Base-by-base conservation (phyloP, 139 green algal species). In the Volvox reticuliferus region DNA sequence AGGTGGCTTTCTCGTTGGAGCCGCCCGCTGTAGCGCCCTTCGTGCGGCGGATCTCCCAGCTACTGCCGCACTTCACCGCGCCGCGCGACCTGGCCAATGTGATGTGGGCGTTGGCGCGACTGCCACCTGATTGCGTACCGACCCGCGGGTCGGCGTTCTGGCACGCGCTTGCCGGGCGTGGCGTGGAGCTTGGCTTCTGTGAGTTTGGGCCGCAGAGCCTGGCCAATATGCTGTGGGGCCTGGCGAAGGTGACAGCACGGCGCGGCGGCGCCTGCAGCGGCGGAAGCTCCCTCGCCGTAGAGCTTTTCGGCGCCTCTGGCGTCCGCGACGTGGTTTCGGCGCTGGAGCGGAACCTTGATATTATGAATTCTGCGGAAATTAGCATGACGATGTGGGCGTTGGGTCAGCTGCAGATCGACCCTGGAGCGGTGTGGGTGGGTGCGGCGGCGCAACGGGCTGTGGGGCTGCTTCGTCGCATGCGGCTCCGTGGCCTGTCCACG, bases 211-310 rank as follows among this genome's bases (percentile, higher is more conserved):
- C 89, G 28, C 67, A 89, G 76, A 90, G 92, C 24, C n/a, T 94
- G 13, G 81, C 77, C 32, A 93, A 94, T 61, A 68, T 93, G 87
- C 83, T 93, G 22, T 94, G 92, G 92, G 90, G 44, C 32, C 32
- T 84, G 30, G 92, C 82, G 22, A 79, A 50, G 75, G 16, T 92
- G 61, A n/a, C 36, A 6, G 36, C 65, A 24, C 32, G 3, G 63
- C 32, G 50, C 26, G 30, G 19, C 24, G 82, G 33, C 0, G 63
- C 33, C 14, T 65, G 28, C 44, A n/a, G 19, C 22, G 63, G 9
- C 9, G 82, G 33, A 22, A 68, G 26, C 30, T 62, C 63, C 28
- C 18, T 19, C 33, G 19, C 20, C 33, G 82, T 17, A 30, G 33
- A 6, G 63, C n/a, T 82, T 24, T 12, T 82, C 78, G 78, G 37